A percentile compares a stretch with the other conserved stretches of the same genome.
Evolutionary conservation across 108 stramenopile species (phyloP).

Genomic region (Aurantiochytrium sp.): DNA sequence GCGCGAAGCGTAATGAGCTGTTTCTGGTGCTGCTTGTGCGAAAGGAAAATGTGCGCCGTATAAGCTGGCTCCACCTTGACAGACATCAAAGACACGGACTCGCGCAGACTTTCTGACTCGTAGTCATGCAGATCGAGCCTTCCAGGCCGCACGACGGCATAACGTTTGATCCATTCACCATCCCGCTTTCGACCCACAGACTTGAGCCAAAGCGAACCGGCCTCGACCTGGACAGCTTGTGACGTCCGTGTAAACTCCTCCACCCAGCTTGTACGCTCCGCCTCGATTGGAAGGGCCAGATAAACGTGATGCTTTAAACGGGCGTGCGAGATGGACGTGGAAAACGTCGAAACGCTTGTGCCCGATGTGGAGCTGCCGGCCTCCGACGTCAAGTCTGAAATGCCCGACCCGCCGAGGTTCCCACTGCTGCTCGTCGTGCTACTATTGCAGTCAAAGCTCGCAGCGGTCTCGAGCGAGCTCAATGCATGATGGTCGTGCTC

Average conservation of each 20-base stretch:
- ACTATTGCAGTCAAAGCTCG: background rate
- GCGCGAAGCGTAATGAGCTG: background rate
- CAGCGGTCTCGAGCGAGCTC: background rate
- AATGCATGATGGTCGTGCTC: background rate
- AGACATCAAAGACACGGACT: background rate
- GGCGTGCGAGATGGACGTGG: background rate
- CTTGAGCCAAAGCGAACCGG: background rate
- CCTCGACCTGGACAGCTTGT: background rate
- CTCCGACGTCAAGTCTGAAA: background rate
- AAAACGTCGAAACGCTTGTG: background rate
- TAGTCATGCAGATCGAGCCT: background rate
- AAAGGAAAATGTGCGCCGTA: background rate
- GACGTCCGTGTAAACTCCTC: background rate
- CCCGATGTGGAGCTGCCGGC: background rate
- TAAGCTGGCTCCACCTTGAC: slow-evolving; percentile 7
- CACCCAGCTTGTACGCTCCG: background rate
- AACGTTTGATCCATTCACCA: background rate
- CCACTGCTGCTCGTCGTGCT: background rate
- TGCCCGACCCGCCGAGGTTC: background rate
- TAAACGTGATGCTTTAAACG: background rate
- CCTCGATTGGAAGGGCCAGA: background rate
- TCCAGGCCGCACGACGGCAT: background rate
- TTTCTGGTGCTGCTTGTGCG: slow-evolving; percentile 2
- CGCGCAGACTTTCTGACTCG: background rate
- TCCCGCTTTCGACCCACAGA: background rate